Base-by-base conservation (phyloP, 164 flowering plant species). In the Annona squamosa region DNA sequence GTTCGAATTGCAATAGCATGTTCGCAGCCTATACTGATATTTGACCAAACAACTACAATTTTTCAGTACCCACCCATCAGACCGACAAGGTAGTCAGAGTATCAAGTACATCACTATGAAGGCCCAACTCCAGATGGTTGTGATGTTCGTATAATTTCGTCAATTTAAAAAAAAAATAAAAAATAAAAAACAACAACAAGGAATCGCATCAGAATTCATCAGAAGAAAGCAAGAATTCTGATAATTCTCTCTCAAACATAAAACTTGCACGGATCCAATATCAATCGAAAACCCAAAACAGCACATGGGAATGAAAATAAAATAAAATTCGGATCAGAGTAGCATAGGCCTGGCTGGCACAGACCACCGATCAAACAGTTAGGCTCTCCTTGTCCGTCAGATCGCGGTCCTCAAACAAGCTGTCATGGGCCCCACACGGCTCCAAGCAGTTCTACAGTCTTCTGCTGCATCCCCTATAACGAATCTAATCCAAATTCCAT, bases 401-500 rank as follows among this genome's bases (percentile, higher is more conserved):
- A 52, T 52, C 7, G 13, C 9, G 13, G 13, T 52, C 59, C 1
- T 9, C 13, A 16, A 52, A 9, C 59, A 52, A 10, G 13, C 13
- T 52, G 13, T 6, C 10, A 52, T 52, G 59, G 59, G 59, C 13
- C 59, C 59, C 59, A 52, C 59, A 9, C 59, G 13, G 59, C 10
- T 52, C 59, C 59, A 10, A 12, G 13, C 13, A 16, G 9, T 52
- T 16, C 3, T 52, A 7, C 13, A 52, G 9, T 52, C 9, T 52
- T 9, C 59, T 16, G 13, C 9, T 52, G 9, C 59, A 52, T 9
- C 9, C 59, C 59, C 3, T 52, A 52, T 16, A 65, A 65, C n/a
- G 44, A 65, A 65, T 16, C 45, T 7, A 65, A 65, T 65, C 16
- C 7, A 65, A 65, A 65, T 65, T 65, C 45, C 37, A 65, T 65